These are phyloP conservation scores for Rhizomucor pusillus DNA, from an alignment of 371 early-diverging fungal genomes.

Conservation along the genomic window DNA sequence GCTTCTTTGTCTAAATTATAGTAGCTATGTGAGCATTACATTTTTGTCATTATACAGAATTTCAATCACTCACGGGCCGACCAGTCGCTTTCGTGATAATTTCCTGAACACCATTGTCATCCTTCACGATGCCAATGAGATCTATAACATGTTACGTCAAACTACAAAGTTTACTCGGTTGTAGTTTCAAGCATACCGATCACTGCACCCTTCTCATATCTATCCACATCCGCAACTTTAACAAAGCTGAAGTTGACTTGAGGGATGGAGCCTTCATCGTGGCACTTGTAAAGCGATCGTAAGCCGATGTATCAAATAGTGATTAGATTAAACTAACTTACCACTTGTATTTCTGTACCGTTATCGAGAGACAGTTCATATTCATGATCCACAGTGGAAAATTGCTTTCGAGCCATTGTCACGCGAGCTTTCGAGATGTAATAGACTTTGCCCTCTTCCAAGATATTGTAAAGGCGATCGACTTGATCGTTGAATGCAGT, in stretches of 20 bases:
- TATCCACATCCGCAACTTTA: slow-evolving; percentile 57
- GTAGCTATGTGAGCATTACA: slow-evolving; percentile 1
- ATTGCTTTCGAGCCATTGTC: slow-evolving; percentile 86
- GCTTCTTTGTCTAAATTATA: slow-evolving; percentile 64
- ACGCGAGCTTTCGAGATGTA: slow-evolving; percentile 83
- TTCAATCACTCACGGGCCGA: slow-evolving; percentile 53
- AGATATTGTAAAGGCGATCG: slow-evolving; percentile 61
- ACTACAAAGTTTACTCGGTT: neutral
- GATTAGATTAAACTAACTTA: slow-evolving; percentile 22
- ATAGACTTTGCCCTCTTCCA: slow-evolving; percentile 83
- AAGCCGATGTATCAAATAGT: neutral
- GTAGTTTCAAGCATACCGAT: slow-evolving; percentile 49
- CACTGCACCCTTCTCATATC: slow-evolving; percentile 61
- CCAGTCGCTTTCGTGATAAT: slow-evolving; percentile 71
- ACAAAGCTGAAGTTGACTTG: slow-evolving; percentile 69
- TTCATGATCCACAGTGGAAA: slow-evolving; percentile 77
- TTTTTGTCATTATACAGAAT: too few relatives aligned
- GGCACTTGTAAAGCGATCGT: slow-evolving; percentile 44
- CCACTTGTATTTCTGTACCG: slow-evolving; percentile 58
- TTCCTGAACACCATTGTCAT: slow-evolving; percentile 57
- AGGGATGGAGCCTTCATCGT: slow-evolving; percentile 61
- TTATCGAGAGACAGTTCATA: slow-evolving; percentile 90
- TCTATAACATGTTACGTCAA: slow-evolving; percentile 42
- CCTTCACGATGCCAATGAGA: slow-evolving; percentile 79
- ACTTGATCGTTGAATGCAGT: slow-evolving; percentile 87